Conservation (phyloP, 75 land plant genomes). For the Ceratopteris richardii region DNA sequence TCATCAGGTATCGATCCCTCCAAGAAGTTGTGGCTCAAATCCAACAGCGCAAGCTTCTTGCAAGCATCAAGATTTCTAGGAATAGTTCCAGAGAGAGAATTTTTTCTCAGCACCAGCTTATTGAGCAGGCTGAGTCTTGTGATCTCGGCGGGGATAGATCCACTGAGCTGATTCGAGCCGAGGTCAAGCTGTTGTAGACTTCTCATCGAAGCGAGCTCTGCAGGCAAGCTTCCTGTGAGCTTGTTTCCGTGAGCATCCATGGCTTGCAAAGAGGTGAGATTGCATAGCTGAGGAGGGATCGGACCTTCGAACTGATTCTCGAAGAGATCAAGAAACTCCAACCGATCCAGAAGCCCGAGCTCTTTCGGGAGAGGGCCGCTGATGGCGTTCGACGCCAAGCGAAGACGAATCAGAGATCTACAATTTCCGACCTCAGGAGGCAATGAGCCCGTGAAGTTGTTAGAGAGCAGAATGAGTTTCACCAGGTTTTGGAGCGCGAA, state of each 20-base stretch:
- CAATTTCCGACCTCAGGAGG: conserved; percentile 27
- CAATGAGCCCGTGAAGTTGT: conserved; percentile 30
- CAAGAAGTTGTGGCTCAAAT: conserved; percentile 54
- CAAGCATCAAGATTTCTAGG: conserved; percentile 45
- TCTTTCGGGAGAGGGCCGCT: conserved; percentile 29
- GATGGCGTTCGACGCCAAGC: conserved; percentile 27
- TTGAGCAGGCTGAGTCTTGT: conserved; percentile 40
- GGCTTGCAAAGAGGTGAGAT: conserved; percentile 6
- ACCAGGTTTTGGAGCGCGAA: conserved; percentile 26
- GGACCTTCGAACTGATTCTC: conserved; percentile 18
- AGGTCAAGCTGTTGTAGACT: conserved; percentile 5
- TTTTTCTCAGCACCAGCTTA: conserved; percentile 44
- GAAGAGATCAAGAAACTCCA: conserved; percentile 8
- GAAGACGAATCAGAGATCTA: conserved; percentile 33
- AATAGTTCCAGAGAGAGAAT: conserved; percentile 54
- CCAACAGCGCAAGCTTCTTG: conserved; percentile 50
- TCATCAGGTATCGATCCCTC: conserved; percentile 52
- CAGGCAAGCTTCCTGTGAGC: conserved; percentile 16
- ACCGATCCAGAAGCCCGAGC: conserved; percentile 18
- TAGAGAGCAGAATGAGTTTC: conserved; percentile 23
- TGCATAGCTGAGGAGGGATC: conserved; percentile 18
- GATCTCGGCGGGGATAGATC: conserved; percentile 31
- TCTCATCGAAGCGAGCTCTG: conserved; percentile 5
- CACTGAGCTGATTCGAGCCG: conserved; percentile 33
- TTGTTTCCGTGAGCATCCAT: conserved; percentile 18